Conservation (phyloP, 1,284 basidiomycete genomes). For the Amylostereum chailletii region DNA sequence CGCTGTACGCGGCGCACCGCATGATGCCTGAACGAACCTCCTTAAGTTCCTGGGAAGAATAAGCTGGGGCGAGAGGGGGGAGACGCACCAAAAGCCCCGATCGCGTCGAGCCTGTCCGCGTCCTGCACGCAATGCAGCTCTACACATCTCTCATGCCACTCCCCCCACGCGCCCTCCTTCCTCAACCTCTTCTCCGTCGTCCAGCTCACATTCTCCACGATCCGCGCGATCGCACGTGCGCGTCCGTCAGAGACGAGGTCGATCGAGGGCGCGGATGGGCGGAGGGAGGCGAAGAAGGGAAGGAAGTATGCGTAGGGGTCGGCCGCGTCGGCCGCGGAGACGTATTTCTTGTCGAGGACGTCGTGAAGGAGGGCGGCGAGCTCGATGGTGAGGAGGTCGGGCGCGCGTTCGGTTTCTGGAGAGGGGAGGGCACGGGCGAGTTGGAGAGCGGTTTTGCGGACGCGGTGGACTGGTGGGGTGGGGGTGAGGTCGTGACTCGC, state of each 20-base stretch:
- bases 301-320: slow-evolving; percentile 61
- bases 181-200: slow-evolving; percentile 72
- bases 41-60: not conserved
- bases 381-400: slow-evolving; percentile 72
- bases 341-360: slow-evolving; percentile 81
- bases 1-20: slow-evolving; percentile 79
- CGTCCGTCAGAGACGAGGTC: slow-evolving; percentile 55
- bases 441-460: slow-evolving; percentile 65
- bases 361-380: slow-evolving; percentile 86
- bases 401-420: slow-evolving; percentile 20
- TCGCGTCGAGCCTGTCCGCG: slow-evolving; percentile 86
- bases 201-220: slow-evolving; percentile 84
- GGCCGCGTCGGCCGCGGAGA: slow-evolving; percentile 42
- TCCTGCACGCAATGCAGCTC: slow-evolving; percentile 92
- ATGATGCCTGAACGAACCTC: slow-evolving; percentile 54
- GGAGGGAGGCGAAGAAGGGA: slow-evolving; percentile 51
- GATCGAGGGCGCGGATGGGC: slow-evolving; percentile 29
- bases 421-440: slow-evolving; percentile 43
- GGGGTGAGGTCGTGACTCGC: slow-evolving; percentile 5
- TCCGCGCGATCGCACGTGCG: slow-evolving; percentile 43
- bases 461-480: slow-evolving; percentile 59
- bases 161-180: slow-evolving; percentile 42
- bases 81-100: slow-evolving; percentile 77
- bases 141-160: slow-evolving; percentile 69
- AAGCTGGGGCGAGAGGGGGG: slow-evolving; percentile 1